A percentile compares a stretch with the other conserved stretches of the same genome.
These are phyloP conservation scores for Nectriaceae sp. DNA, from an alignment of 2,329 filamentous ascomycete genomes.

Conservation along the genomic window DNA sequence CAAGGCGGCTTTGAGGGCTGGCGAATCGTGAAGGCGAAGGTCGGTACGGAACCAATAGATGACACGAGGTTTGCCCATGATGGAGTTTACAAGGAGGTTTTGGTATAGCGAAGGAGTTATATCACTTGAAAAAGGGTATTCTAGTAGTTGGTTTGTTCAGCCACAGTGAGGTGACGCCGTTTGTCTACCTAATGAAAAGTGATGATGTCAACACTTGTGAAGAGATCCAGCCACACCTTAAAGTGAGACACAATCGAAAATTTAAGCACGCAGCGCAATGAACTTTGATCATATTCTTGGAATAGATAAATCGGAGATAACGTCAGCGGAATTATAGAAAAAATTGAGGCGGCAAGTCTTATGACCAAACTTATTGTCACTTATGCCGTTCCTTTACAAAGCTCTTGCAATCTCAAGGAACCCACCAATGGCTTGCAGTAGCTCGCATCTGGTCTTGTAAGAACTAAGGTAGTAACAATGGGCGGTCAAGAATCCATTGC, in stretches of 20 bases:
- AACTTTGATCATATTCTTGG: no score
- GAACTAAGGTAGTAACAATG: no score
- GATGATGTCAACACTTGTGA: slow-evolving; percentile 28
- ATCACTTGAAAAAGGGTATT: not conserved
- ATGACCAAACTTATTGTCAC: no score
- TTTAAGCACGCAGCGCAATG: not conserved
- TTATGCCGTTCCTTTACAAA: no score
- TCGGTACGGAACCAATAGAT: slow-evolving; percentile 82
- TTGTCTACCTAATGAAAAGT: slow-evolving; percentile 11
- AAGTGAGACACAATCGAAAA: slow-evolving; percentile 8
- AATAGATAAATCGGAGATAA: no score
- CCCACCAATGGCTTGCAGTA: no score
- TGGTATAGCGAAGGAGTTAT: not conserved
- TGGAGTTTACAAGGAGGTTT: not conserved
- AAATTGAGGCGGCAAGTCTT: no score
- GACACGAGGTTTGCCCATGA: slow-evolving; percentile 47
- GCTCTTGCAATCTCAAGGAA: no score
- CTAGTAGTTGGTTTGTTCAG: not conserved
- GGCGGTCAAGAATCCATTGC: no score
- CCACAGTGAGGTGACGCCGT: not conserved
- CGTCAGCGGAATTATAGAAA: no score
- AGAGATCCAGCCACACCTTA: slow-evolving; percentile 17
- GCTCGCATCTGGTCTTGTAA: no score
- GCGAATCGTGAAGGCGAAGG: slow-evolving; percentile 75
- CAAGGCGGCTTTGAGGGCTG: slow-evolving; percentile 70